Evolutionary conservation across 2,329 filamentous ascomycete species (phyloP).

Genomic region (Cryphonectria radicalis): DNA sequence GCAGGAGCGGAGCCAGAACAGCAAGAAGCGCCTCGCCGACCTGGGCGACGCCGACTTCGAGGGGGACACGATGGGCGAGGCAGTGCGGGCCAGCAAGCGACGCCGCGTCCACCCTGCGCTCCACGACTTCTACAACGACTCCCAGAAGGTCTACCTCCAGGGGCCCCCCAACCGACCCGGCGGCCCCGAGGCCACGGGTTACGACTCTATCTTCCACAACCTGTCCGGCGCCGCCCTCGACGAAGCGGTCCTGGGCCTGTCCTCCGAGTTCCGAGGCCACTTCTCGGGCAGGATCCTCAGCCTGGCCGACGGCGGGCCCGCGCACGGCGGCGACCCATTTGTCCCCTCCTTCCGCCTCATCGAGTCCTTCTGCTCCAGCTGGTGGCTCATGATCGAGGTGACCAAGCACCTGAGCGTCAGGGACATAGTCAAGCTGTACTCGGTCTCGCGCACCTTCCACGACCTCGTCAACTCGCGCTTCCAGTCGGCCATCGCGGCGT

Average conservation of each 20-base stretch:
- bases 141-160: constrained; percentile 25
- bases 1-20: not conserved
- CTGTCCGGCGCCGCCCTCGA: constrained; percentile 16
- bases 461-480: constrained; percentile 62
- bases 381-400: constrained; percentile 60
- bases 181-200: not conserved
- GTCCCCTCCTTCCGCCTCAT: constrained; percentile 46
- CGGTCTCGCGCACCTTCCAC: constrained; percentile 66
- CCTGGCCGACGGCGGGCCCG: not conserved
- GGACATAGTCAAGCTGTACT: constrained; percentile 68
- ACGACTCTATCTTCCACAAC: not conserved
- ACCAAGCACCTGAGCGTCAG: constrained; percentile 56
- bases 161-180: constrained; percentile 12
- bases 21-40: constrained; percentile 14
- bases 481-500: constrained; percentile 60
- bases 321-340: not conserved
- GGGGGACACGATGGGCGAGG: constrained; percentile 22
- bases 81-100: constrained; percentile 22
- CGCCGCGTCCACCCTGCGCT: constrained; percentile 2
- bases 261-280: constrained; percentile 15
- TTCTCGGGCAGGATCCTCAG: constrained; percentile 11
- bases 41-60: constrained; percentile 8
- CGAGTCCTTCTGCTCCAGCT: constrained; percentile 46
- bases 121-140: constrained; percentile 10
- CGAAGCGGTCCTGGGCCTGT: constrained; percentile 19